Evolutionary conservation across 108 stramenopile genomes (phyloP), one percentile per base, ranked within the genome.

Genomic region (Parmales sp.): DNA sequence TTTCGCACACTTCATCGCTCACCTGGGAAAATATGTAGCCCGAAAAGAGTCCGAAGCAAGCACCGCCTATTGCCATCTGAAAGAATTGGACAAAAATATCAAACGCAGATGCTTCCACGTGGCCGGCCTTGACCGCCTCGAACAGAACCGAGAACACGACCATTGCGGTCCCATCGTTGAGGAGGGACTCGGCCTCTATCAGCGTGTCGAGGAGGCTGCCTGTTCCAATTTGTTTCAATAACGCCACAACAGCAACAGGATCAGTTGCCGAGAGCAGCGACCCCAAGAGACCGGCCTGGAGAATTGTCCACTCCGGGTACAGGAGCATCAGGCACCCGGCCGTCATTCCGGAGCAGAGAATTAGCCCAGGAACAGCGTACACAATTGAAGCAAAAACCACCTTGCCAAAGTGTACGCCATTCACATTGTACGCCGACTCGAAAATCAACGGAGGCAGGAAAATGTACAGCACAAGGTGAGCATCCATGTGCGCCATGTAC

Each of bases 391-490:
- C 48, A 4, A 36, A 29, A 13, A 45, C 34, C 4, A 37, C 54
- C 11, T 39, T 38, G 31, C 11, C 13, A 19, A 64, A 64, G 64
- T 39, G 64, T 20, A 39, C 39, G 5, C 36, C 54, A 19, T 64
- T 11, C 38, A 64, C 64, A 23, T 64, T 39, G 64, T 39, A 38
- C 18, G 71, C 71, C 2, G 65, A 67, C 36, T 72, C 82, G 65
- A 86, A 88, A 41, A 88, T 86, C n/a, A 88, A 72, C 38, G 80
- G 80, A 6, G 87, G 87, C 19, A 88, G 69, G 67, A 88, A 86
- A 0, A 80, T 69, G 46, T 74, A 69, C 38, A 88, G 69, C 31
- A 84, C 44, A 0, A 77, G 38, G 11, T 86, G 65, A 2, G 80
- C 67, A 34, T 64, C 44, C 0, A 84, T 68, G 39, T 65, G 20